Percentiles rank a stretch among this genome's conserved stretches.
Conservation (phyloP, 495 filamentous ascomycete species). For the Cercophora newfieldiana region DNA sequence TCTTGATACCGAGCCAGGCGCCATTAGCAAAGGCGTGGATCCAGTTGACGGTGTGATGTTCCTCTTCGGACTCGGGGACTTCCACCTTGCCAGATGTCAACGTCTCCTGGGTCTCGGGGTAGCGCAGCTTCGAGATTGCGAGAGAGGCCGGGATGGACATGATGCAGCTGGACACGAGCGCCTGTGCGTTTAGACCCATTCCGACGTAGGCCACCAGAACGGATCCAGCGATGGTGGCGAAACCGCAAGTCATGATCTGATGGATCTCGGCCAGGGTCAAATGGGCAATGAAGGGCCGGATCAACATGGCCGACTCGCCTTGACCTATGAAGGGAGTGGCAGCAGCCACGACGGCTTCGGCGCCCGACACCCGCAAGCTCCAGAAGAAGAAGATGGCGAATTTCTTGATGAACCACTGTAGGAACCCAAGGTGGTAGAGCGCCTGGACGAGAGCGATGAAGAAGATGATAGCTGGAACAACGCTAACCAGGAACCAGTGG, state of each 20-base stretch:
- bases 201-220: slow-evolving; percentile 79
- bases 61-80: slow-evolving; percentile 72
- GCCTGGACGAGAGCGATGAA: slow-evolving; percentile 86
- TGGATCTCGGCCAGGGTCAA: slow-evolving; percentile 84
- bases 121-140: slow-evolving; percentile 83
- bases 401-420: slow-evolving; percentile 87
- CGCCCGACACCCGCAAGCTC: slow-evolving; percentile 84
- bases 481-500: slow-evolving; percentile 68
- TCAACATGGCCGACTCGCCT: slow-evolving; percentile 90
- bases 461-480: slow-evolving; percentile 86
- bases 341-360: slow-evolving; percentile 86
- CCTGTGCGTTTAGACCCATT: slow-evolving; percentile 78
- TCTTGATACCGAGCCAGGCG: slow-evolving; percentile 85
- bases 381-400: slow-evolving; percentile 91
- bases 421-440: slow-evolving; percentile 69
- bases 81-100: slow-evolving; percentile 76
- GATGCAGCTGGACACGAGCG: slow-evolving; percentile 86
- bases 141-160: slow-evolving; percentile 92
- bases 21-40: slow-evolving; percentile 87
- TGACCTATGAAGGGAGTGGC: slow-evolving; percentile 95
- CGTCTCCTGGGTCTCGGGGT: slow-evolving; percentile 82
- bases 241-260: slow-evolving; percentile 81
- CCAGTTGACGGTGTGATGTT: slow-evolving; percentile 68
- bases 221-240: slow-evolving; percentile 64
- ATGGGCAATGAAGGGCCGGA: slow-evolving; percentile 80